Conservation (phyloP, 805 yeast genomes). For the Lipomyces orientalis region DNA sequence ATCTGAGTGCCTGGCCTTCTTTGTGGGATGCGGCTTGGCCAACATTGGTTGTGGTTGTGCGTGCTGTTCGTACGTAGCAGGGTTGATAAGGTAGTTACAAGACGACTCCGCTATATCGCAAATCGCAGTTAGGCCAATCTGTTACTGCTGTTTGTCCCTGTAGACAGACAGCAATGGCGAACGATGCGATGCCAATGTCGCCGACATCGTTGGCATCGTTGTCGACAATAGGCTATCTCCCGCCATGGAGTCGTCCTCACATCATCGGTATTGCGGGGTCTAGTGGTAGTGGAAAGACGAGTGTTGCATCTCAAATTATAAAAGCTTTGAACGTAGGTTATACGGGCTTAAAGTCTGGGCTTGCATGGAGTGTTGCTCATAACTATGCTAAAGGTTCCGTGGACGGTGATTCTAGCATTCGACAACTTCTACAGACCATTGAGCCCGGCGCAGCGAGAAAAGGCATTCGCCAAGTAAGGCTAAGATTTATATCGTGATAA, state of each 20-base stretch:
- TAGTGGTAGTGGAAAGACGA: slow-evolving; percentile 92
- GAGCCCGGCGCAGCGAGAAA: slow-evolving; percentile 59
- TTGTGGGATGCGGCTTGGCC: not conserved
- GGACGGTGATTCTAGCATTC: slow-evolving; percentile 88
- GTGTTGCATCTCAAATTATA: slow-evolving; percentile 83
- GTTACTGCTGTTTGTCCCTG: not conserved
- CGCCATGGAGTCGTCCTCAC: slow-evolving; percentile 90
- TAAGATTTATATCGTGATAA: not conserved
- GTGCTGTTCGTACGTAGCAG: too few species aligned
- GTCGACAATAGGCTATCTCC: slow-evolving; percentile 53
- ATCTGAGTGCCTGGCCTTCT: not conserved
- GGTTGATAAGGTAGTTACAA: too few species aligned
- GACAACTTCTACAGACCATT: slow-evolving; percentile 91
- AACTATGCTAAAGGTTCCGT: slow-evolving; percentile 64
- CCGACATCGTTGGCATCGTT: slow-evolving; percentile 21
- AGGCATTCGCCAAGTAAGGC: slow-evolving; percentile 59
- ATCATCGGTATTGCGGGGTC: slow-evolving; percentile 87
- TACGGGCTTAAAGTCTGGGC: not conserved
- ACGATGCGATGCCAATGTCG: not conserved
- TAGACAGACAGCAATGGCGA: not conserved
- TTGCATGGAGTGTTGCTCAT: not conserved
- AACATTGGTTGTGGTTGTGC: too few species aligned
- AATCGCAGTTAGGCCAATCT: not conserved
- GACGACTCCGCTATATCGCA: not conserved
- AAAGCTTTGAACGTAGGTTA: slow-evolving; percentile 55